phyloP scores from a whole-genome alignment of 1,284 basidiomycete species.

The Ganoderma boninense region DNA sequence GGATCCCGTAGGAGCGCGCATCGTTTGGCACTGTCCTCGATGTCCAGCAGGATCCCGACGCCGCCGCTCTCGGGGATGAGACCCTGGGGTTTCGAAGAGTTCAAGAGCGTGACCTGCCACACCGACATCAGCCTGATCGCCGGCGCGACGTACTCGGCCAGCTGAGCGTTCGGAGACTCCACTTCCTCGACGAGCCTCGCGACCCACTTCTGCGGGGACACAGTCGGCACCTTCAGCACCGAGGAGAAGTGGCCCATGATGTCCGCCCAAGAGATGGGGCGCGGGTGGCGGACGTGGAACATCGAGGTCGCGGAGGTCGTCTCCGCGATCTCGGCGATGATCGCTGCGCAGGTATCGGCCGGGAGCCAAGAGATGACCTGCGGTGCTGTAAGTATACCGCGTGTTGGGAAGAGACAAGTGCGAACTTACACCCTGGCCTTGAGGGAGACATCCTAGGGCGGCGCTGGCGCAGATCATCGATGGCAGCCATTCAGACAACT shows the following conservation, averaged over 20 bases:
- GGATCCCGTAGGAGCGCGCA: not conserved
- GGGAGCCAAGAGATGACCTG: conserved; percentile 1
- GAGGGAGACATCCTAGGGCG: conserved; percentile 30
- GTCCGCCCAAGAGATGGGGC: conserved; percentile 3
- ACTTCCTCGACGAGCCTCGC: not conserved
- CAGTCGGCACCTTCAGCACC: not conserved
- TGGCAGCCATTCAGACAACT: conserved; percentile 42
- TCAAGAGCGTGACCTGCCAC: not conserved
- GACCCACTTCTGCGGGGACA: not conserved
- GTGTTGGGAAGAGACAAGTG: not conserved
- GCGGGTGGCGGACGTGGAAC: conserved; percentile 4
- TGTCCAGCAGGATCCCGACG: not conserved
- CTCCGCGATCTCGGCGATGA: not conserved
- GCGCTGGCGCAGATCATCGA: conserved; percentile 36
- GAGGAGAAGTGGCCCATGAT: conserved; percentile 2
- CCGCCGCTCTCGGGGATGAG: not conserved
- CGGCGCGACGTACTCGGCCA: not conserved
- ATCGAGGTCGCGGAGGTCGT: not conserved
- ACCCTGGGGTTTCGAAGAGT: not conserved
- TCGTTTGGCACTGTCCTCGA: not conserved
- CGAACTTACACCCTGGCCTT: conserved; percentile 1
- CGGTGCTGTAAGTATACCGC: not conserved
- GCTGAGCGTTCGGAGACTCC: not conserved
- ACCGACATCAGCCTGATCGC: not conserved
- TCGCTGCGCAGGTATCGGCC: not conserved